phyloP scores from a whole-genome alignment of 306 rosid genomes.

The Citrullus amarus region DNA sequence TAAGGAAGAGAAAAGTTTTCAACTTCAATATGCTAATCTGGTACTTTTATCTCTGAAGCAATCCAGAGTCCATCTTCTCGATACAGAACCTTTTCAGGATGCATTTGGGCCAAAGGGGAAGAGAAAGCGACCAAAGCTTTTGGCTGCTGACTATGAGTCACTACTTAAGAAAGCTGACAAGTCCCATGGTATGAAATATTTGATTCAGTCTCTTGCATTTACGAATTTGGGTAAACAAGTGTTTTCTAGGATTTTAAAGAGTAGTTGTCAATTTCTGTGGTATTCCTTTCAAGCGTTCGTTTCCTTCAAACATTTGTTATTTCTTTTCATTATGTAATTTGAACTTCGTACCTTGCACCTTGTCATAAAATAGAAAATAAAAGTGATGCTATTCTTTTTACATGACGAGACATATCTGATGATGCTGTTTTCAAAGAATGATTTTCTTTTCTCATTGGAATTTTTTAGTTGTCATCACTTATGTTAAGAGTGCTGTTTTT shows the following conservation, averaged over 20 bases:
- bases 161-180: constrained; percentile 69
- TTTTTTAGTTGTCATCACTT: not conserved
- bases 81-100: constrained; percentile 69
- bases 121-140: constrained; percentile 70
- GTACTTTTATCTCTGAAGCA: constrained; percentile 43
- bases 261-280: not conserved
- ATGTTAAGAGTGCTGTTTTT: not conserved
- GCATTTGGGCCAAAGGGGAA: constrained; percentile 81
- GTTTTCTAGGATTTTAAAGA: not conserved
- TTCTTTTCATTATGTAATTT: not conserved
- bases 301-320: not conserved
- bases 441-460: not conserved
- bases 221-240: not conserved
- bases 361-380: not conserved
- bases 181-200: constrained; percentile 48
- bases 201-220: not conserved
- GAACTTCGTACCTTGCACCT: not conserved
- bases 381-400: not conserved
- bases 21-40: not conserved
- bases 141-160: constrained; percentile 80
- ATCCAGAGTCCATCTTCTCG: constrained; percentile 86
- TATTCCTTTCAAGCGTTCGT: not conserved
- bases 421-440: not conserved
- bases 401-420: not conserved
- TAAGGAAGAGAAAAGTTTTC: not conserved